Evolutionary conservation across 768 basidiomycete genomes (phyloP).

Genomic region (Lactifluus piperatus): DNA sequence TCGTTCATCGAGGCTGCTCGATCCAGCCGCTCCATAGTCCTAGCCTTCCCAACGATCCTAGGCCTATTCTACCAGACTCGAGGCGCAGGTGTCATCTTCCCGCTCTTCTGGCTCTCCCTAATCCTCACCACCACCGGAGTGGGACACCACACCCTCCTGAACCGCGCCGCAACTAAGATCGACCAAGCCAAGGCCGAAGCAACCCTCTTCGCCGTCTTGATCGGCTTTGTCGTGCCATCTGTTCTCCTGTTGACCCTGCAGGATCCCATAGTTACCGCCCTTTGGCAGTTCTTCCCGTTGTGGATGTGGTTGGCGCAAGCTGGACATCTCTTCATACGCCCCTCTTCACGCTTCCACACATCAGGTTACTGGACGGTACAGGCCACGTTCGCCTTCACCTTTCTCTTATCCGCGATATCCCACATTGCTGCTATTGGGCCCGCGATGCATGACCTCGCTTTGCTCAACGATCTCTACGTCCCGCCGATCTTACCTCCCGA

Average conservation of each 20-base stretch:
- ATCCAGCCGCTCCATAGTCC: neutral
- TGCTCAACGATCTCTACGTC: conserved; percentile 7
- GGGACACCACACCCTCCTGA: conserved; percentile 9
- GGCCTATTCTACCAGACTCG: conserved; percentile 10
- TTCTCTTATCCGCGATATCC: conserved; percentile 5
- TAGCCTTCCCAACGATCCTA: conserved; percentile 3
- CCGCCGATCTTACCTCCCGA: conserved; percentile 2
- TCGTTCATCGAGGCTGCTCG: conserved; percentile 19
- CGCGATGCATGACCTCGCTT: neutral
- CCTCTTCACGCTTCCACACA: conserved; percentile 4
- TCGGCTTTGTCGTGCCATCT: conserved; percentile 8
- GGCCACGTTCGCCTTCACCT: conserved; percentile 14
- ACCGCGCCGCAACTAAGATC: conserved; percentile 1
- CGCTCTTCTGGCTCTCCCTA: conserved; percentile 14
- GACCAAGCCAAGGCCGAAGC: conserved; percentile 18
- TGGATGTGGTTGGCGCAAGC: conserved; percentile 10
- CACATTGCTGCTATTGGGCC: conserved; percentile 7
- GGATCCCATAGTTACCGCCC: conserved; percentile 14
- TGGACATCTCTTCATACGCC: conserved; percentile 16
- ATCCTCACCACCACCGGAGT: too few species aligned
- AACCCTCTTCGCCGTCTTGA: conserved; percentile 12
- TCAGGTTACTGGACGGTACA: conserved; percentile 18
- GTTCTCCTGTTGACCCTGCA: conserved; percentile 7
- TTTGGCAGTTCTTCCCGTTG: conserved; percentile 16
- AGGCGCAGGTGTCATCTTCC: conserved; percentile 10